Conservation (phyloP, 257 asterid genomes). For the Nemophila menziesii region DNA sequence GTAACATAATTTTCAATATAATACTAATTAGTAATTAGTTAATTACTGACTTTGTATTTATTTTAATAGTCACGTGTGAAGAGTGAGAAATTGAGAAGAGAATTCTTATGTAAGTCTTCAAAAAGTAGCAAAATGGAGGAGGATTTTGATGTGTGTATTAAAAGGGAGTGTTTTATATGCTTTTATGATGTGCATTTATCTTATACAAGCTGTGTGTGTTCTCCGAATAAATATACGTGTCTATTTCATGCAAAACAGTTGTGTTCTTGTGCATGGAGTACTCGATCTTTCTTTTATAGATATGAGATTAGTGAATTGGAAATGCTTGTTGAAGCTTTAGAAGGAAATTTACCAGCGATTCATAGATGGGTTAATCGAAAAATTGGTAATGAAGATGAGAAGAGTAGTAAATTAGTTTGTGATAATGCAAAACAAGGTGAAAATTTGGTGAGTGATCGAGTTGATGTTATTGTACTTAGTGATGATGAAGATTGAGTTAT, state of each 20-base stretch:
- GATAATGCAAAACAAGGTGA: background rate
- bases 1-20: too few species aligned
- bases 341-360: conserved; percentile 38
- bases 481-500: conserved; percentile 23
- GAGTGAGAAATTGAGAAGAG: conserved; percentile 37
- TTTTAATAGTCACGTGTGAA: conserved; percentile 39
- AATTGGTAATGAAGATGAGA: conserved; percentile 2
- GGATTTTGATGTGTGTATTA: conserved; percentile 17
- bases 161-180: conserved; percentile 59
- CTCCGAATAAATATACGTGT: conserved; percentile 49
- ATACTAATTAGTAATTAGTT: too few species aligned
- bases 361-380: conserved; percentile 30
- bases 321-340: conserved; percentile 54
- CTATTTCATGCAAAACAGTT: conserved; percentile 45
- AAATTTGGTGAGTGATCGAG: background rate
- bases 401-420: background rate
- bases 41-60: too few species aligned
- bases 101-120: conserved; percentile 31
- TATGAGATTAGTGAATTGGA: conserved; percentile 31
- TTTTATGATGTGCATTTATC: conserved; percentile 59
- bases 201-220: conserved; percentile 50
- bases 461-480: conserved; percentile 15
- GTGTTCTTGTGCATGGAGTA: conserved; percentile 50
- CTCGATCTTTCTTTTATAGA: conserved; percentile 33
- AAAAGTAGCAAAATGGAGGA: conserved; percentile 27